Base-by-base conservation (phyloP, 805 yeast species). In the Myxozyma sirexii region DNA sequence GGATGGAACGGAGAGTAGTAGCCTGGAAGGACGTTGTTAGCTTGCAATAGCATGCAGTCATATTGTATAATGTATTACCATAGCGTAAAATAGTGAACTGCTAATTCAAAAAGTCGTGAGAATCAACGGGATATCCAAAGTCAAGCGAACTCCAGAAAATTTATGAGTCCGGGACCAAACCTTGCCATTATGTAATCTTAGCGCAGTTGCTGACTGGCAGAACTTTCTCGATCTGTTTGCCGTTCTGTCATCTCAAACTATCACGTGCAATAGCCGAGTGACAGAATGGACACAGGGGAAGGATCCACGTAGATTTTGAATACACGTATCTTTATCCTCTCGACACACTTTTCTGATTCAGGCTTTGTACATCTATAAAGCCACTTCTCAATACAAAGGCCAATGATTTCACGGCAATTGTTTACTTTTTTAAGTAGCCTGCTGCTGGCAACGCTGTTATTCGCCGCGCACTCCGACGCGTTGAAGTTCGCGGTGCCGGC, bases 1-100 rank as follows among this genome's bases (percentile, higher is more conserved):
- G 87, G 70, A 90, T 94, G 67, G 89, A 85, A 76, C 89, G 91
- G 81, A 62, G 83, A 76, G 84, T 79, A 54, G 69, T 73, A 38
- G 68, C 53, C 60, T 58, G 50, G 23, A 4, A n/a, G 7, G 19
- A 4, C n/a, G 46, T 42, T 13, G 6, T 43, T 15, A 19, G 17
- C 7, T 17, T 29, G 6, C 6, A 29, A 29, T 6, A 29, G n/a
- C n/a, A n/a, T n/a, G n/a, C 10, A 29, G 10, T 6, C 33, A 29
- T 29, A 29, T 29, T 29, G 10, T 6, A 29, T 7, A 10, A 29
- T 7, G 10, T 7, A 7, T n/a, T 39, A 41, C 54, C 44, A 41
- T 41, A 17, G 44, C 23, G 24, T 7, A 38, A n/a, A 5, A 15
- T 38, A 17, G 12, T 19, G 7, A 17, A 29, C 33, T 8, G 19